phyloP scores from a whole-genome alignment of 208 protist genomes.

The Wallacemonas sp. region DNA sequence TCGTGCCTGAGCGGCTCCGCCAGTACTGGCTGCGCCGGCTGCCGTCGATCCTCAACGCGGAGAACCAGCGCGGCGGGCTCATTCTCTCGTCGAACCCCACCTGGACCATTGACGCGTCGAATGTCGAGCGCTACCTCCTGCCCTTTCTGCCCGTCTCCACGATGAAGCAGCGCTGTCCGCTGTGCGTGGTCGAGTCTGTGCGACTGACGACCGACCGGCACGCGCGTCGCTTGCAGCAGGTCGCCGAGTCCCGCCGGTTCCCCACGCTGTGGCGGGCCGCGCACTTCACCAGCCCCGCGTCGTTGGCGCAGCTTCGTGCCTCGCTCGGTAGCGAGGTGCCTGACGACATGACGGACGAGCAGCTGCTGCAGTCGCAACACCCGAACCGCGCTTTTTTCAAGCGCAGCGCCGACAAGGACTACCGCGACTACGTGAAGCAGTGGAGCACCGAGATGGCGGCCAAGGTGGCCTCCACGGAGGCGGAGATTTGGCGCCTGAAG shows the following conservation, averaged over 20 bases:
- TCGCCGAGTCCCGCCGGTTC: constrained; percentile 50
- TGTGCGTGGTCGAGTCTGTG: constrained; percentile 53
- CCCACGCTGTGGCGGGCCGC: constrained; percentile 54
- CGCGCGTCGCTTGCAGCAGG: constrained; percentile 29
- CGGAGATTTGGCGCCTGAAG: constrained; percentile 29
- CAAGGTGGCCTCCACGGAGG: constrained; percentile 36
- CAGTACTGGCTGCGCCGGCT: constrained; percentile 52
- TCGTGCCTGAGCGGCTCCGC: constrained; percentile 49
- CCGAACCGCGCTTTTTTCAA: constrained; percentile 70
- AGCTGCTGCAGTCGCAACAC: constrained; percentile 56
- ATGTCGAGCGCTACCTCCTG: constrained; percentile 29
- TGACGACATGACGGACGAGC: constrained; percentile 46
- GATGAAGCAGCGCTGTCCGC: constrained; percentile 33
- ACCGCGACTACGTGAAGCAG: constrained; percentile 40
- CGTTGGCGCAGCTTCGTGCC: constrained; percentile 30
- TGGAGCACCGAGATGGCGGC: constrained; percentile 36
- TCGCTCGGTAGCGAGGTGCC: constrained; percentile 13
- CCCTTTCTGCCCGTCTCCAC: constrained; percentile 36
- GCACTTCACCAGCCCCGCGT: constrained; percentile 31
- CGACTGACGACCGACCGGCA: constrained; percentile 41
- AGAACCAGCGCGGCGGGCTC: constrained; percentile 26
- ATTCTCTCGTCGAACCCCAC: constrained; percentile 15
- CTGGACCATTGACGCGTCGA: constrained; percentile 22
- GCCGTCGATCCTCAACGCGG: constrained; percentile 32
- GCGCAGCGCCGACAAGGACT: constrained; percentile 33